Percentiles rank a stretch among this genome's conserved stretches.
Evolutionary conservation across 1,284 basidiomycete genomes (phyloP).

Genomic region (Leccinum colubrinum): DNA sequence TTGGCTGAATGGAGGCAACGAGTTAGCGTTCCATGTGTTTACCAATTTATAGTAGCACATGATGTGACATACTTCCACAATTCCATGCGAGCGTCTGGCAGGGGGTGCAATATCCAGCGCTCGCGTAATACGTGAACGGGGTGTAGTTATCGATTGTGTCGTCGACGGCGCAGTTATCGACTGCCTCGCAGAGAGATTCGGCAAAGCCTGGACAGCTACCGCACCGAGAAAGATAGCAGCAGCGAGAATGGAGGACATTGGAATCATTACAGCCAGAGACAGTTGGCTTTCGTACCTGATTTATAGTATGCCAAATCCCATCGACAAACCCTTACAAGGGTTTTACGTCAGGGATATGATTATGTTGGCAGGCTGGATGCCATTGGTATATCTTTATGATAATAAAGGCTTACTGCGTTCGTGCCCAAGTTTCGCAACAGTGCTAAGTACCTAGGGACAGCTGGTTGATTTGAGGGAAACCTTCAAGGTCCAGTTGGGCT

Average conservation of each 20-base stretch:
- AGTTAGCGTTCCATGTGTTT: not conserved
- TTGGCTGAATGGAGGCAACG: constrained; percentile 37
- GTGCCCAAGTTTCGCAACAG: not conserved
- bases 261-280: not conserved
- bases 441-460: not conserved
- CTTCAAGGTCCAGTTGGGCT: not conserved
- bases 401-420: not conserved
- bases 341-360: not conserved
- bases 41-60: not conserved
- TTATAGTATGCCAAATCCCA: not conserved
- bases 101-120: constrained; percentile 50
- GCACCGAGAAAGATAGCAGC: constrained; percentile 14
- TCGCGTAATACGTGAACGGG: constrained; percentile 57
- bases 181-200: constrained; percentile 28
- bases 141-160: constrained; percentile 49
- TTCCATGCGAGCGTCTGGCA: constrained; percentile 48
- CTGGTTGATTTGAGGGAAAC: not conserved
- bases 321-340: too few species aligned
- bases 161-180: constrained; percentile 42
- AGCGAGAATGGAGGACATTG: constrained; percentile 19
- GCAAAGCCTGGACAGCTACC: constrained; percentile 20
- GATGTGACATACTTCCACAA: constrained; percentile 50
- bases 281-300: not conserved
- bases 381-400: too few species aligned
- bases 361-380: not conserved